These are phyloP conservation scores for Globisporangium carolinianum DNA, from an alignment of 352 stramenopile species.

Conservation along the genomic window DNA sequence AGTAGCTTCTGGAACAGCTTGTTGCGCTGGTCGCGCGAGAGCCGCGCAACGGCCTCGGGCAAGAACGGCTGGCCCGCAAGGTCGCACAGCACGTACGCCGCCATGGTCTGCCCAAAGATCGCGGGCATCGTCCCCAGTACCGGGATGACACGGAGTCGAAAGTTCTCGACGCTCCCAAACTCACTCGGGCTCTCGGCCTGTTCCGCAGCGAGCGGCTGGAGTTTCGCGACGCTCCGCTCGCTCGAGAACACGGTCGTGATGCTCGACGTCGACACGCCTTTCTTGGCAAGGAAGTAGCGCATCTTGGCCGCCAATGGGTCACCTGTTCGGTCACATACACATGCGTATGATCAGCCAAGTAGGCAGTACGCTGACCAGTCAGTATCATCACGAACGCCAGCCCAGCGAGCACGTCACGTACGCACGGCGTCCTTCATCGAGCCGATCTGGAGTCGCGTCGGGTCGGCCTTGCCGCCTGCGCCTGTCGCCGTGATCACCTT, in stretches of 20 bases:
- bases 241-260: slow-evolving; percentile 92
- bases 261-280: slow-evolving; percentile 45
- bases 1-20: slow-evolving; percentile 81
- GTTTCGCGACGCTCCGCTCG: slow-evolving; percentile 94
- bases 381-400: no score
- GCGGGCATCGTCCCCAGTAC: slow-evolving; percentile 93
- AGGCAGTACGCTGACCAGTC: slow-evolving; percentile 1
- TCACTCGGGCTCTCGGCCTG: slow-evolving; percentile 82
- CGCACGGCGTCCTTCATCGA: slow-evolving; percentile 90
- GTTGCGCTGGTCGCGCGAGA: slow-evolving; percentile 82
- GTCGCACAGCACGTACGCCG: slow-evolving; percentile 91
- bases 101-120: slow-evolving; percentile 97
- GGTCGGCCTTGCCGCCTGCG: slow-evolving; percentile 94
- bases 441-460: slow-evolving; percentile 95
- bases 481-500: slow-evolving; percentile 87
- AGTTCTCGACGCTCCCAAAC: slow-evolving; percentile 95
- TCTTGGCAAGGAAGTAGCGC: slow-evolving; percentile 91
- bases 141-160: slow-evolving; percentile 94
- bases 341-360: slow-evolving; percentile 1
- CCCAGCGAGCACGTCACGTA: slow-evolving; percentile 19
- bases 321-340: slow-evolving; percentile 17
- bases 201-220: slow-evolving; percentile 93
- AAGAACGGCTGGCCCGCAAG: slow-evolving; percentile 88
- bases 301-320: slow-evolving; percentile 96
- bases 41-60: slow-evolving; percentile 52